phyloP scores from a whole-genome alignment of 768 basidiomycete genomes.

The Lactarius sp. region DNA sequence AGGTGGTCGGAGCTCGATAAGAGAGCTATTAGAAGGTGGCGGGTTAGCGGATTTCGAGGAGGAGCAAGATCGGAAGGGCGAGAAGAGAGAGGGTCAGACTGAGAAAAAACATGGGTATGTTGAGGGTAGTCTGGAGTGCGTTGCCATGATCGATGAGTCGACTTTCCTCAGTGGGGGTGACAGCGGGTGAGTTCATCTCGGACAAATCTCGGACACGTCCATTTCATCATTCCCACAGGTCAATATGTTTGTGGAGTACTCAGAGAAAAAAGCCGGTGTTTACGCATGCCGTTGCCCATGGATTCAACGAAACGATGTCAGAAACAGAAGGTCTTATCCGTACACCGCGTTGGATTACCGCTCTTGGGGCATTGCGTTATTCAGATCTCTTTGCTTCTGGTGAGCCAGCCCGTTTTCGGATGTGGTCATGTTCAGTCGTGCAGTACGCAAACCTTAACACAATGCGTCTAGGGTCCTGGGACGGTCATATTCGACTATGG shows the following conservation, averaged over 20 bases:
- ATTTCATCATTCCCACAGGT: slow-evolving; percentile 40
- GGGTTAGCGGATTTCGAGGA: slow-evolving; percentile 57
- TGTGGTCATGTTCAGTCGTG: background rate
- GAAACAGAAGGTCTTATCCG: slow-evolving; percentile 69
- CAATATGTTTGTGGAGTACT: slow-evolving; percentile 89
- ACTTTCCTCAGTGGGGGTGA: slow-evolving; percentile 94
- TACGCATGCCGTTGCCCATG: slow-evolving; percentile 82
- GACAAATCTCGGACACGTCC: background rate
- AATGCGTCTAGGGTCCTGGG: slow-evolving; percentile 75
- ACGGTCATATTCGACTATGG: slow-evolving; percentile 88
- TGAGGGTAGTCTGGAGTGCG: slow-evolving; percentile 89
- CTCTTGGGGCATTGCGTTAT: slow-evolving; percentile 76
- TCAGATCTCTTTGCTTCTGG: slow-evolving; percentile 91
- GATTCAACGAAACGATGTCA: slow-evolving; percentile 64
- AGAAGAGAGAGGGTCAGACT: slow-evolving; percentile 33
- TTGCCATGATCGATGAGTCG: slow-evolving; percentile 92
- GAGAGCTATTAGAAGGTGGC: slow-evolving; percentile 78
- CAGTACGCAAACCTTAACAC: background rate
- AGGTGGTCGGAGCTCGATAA: slow-evolving; percentile 77
- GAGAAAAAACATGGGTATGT: slow-evolving; percentile 48
- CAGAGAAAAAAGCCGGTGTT: slow-evolving; percentile 94
- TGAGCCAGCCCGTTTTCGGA: slow-evolving; percentile 35
- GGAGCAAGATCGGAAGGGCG: slow-evolving; percentile 35
- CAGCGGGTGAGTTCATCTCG: slow-evolving; percentile 66
- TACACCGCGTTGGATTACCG: slow-evolving; percentile 88